Evolutionary conservation across 1,139 yeast species (phyloP).

Genomic region (Yamadazyma triangularis): DNA sequence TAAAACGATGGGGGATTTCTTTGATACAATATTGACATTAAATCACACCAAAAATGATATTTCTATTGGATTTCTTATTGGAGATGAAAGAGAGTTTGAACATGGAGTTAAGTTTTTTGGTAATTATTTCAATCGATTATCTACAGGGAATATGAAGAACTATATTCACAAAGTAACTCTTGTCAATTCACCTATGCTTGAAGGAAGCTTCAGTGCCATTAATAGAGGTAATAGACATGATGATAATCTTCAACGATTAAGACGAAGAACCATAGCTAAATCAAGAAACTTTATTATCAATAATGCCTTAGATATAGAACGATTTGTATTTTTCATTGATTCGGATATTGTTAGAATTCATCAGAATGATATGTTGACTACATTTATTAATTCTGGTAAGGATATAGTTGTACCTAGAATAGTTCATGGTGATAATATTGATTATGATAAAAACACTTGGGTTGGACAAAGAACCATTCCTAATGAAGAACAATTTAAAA

Average conservation of each 20-base stretch:
- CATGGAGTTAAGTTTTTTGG: conserved; percentile 15
- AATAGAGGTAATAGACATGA: conserved; percentile 24
- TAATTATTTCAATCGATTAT: conserved; percentile 8
- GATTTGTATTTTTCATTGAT: conserved; percentile 41
- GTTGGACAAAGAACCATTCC: conserved; percentile 40
- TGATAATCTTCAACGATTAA: conserved; percentile 25
- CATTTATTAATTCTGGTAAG: conserved; percentile 26
- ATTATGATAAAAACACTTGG: conserved; percentile 47
- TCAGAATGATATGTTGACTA: conserved; percentile 21
- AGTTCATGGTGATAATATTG: conserved; percentile 17
- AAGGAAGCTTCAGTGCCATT: conserved; percentile 15
- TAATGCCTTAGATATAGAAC: conserved; percentile 24
- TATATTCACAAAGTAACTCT: conserved; percentile 20
- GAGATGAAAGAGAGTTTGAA: conserved; percentile 20
- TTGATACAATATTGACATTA: conserved; percentile 18
- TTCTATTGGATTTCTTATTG: conserved; percentile 28
- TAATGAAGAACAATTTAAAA: conserved; percentile 22
- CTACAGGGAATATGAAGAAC: conserved; percentile 1
- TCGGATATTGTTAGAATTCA: conserved; percentile 35
- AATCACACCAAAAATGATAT: conserved; percentile 14
- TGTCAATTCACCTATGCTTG: conserved; percentile 31
- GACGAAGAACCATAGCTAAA: conserved; percentile 32
- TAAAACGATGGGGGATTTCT: conserved; percentile 19
- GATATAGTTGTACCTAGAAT: conserved; percentile 44
- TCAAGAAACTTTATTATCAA: conserved; percentile 32